Percentiles rank a stretch among this genome's conserved stretches.
Conservation (phyloP, 202 grass and related monocot species). For the Cymbopogon flexuosus region DNA sequence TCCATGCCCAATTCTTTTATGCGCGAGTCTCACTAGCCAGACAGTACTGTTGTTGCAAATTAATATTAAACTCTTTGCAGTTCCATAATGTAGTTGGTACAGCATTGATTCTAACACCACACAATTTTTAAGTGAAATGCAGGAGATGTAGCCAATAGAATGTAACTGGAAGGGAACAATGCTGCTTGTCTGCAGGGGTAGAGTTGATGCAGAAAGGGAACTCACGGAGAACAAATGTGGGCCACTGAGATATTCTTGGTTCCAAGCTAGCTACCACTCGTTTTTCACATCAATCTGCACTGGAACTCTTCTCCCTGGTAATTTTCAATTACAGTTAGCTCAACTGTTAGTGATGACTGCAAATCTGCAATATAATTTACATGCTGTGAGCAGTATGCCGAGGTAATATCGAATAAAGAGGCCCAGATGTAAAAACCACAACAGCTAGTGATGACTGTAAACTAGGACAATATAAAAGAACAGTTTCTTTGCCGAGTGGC, state of each 20-base stretch:
- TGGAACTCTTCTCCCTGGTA: slow-evolving; percentile 3
- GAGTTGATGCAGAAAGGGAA: slow-evolving; percentile 30
- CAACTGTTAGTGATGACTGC: not conserved
- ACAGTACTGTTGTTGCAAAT: not conserved
- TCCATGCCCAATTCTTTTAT: slow-evolving; percentile 20
- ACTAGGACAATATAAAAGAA: not conserved
- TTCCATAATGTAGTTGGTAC: slow-evolving; percentile 20
- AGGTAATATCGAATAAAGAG: not conserved
- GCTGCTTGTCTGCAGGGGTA: slow-evolving; percentile 26
- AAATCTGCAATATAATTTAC: not conserved
- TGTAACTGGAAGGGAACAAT: slow-evolving; percentile 31
- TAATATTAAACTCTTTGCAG: slow-evolving; percentile 19
- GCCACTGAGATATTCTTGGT: slow-evolving; percentile 29
- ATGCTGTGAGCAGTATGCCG: not conserved
- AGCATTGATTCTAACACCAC: slow-evolving; percentile 31
- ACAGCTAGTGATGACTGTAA: not conserved
- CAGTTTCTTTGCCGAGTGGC: not conserved
- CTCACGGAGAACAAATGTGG: slow-evolving; percentile 35
- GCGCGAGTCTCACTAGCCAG: not conserved
- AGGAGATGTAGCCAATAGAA: slow-evolving; percentile 11
- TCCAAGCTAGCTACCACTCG: slow-evolving; percentile 13
- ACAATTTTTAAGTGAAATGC: slow-evolving; percentile 15
- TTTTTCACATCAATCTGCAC: slow-evolving; percentile 9
- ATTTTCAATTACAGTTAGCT: not conserved
- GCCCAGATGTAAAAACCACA: not conserved